Evolutionary conservation across 257 asterid genomes (phyloP).

Genomic region (Prunella vulgaris): DNA sequence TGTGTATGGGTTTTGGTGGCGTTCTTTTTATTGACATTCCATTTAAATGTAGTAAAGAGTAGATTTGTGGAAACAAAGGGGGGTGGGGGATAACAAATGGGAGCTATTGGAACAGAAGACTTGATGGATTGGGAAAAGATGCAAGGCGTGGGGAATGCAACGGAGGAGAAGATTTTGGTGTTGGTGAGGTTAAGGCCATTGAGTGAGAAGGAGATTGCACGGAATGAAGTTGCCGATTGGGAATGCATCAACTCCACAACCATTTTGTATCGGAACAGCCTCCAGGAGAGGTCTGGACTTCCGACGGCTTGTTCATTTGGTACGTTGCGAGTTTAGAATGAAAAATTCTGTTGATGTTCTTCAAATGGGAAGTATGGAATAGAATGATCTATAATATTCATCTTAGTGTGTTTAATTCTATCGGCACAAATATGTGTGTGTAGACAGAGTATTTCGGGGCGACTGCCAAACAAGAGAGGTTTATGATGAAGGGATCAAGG

Average conservation of each 20-base stretch:
- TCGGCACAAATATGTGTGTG: constrained; percentile 16
- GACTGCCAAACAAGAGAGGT: constrained; percentile 79
- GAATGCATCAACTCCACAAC: constrained; percentile 94
- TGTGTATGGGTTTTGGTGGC: background rate
- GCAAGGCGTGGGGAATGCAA: constrained; percentile 53
- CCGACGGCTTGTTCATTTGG: constrained; percentile 93
- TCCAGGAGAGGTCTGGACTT: constrained; percentile 92
- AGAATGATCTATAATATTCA: background rate
- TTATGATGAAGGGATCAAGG: constrained; percentile 80
- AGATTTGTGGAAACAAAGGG: constrained; percentile 23
- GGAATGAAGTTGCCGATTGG: constrained; percentile 92
- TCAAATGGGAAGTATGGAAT: background rate
- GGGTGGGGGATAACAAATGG: constrained; percentile 48
- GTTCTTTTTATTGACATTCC: constrained; percentile 14
- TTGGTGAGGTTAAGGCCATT: constrained; percentile 94
- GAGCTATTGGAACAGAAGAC: constrained; percentile 84
- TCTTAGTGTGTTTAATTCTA: constrained; percentile 3
- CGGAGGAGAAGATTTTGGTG: constrained; percentile 87
- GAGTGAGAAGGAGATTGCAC: constrained; percentile 80
- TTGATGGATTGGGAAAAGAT: constrained; percentile 72
- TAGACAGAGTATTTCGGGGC: constrained; percentile 91
- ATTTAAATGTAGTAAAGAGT: constrained; percentile 23
- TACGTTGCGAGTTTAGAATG: constrained; percentile 29
- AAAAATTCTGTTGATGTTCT: background rate
- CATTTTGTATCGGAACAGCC: constrained; percentile 93